Base-by-base conservation (phyloP, 768 basidiomycete species). In the Auriscalpium microsporum region DNA sequence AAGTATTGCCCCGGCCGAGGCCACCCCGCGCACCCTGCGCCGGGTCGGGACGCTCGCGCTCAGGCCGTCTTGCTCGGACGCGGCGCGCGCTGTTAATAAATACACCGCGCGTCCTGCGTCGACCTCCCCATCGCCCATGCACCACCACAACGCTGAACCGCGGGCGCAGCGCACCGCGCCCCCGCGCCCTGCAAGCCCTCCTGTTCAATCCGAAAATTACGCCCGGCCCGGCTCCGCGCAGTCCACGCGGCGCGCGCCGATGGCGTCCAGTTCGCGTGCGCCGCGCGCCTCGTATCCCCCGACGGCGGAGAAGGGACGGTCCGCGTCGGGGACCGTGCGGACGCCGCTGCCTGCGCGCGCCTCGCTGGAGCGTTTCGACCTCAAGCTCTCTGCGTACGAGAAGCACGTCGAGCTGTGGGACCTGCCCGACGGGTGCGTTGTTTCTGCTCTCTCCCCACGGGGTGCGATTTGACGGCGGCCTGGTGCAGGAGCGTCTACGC, bases 341-440 rank as follows among this genome's bases (percentile, higher is more conserved):
- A 8, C 19, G 9, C 21, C 17, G 50, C 17, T 19, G 50, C n/a
- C 58, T 8, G 49, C 58, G 21, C 42, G 58, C 9, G 35, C 50
- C 8, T 55, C 46, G 50, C 37, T 59, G 46, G 48, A 59, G 17
- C 58, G 61, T 7, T 62, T 60, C 36, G 61, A 62, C 37, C 53
- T 62, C 34, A 46, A 52, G 28, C 37, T 62, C 38, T 46, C 58
- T 17, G 53, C 52, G 21, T 36, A 44, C 47, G 45, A 60, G 50
- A 44, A 46, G 44, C 61, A 62, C 34, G 54, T 52, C 8, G 61
- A 60, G 21, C n/a, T 62, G 23, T 62, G 61, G 61, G 61, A 62
- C 44, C 49, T 51, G 42, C 48, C 56, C 7, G 56, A 60, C n/a
- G 56, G 49, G 61, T 62, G 38, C 35, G 61, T 62, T 34, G n/a